Evolutionary conservation across 106 monocot genomes (phyloP).

Genomic region (Hemerocallis citrina): DNA sequence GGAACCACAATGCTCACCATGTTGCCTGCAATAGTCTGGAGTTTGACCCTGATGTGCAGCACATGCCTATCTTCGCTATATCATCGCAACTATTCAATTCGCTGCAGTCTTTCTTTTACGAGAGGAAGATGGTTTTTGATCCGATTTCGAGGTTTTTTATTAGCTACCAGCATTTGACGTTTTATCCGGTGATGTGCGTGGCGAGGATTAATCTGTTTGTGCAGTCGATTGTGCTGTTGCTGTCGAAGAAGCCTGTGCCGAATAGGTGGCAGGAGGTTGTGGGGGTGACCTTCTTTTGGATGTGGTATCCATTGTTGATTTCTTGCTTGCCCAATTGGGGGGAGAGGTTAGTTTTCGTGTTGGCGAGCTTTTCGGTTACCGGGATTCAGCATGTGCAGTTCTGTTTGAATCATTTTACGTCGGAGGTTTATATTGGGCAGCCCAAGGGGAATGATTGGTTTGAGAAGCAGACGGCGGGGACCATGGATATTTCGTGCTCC

Average conservation of each 20-base stretch:
- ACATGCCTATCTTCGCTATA: slow-evolving; percentile 51
- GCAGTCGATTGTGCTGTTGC: slow-evolving; percentile 30
- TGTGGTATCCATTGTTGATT: slow-evolving; percentile 43
- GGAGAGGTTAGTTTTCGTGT: slow-evolving; percentile 35
- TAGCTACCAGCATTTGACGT: slow-evolving; percentile 62
- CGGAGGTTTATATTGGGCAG: slow-evolving; percentile 27
- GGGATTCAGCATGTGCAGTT: slow-evolving; percentile 59
- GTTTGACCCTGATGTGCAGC: slow-evolving; percentile 57
- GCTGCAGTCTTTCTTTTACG: slow-evolving; percentile 41
- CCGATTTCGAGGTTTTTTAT: slow-evolving; percentile 30
- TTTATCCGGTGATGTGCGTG: slow-evolving; percentile 54
- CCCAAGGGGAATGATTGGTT: slow-evolving; percentile 48
- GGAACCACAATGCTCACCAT: slow-evolving; percentile 67
- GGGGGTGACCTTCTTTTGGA: slow-evolving; percentile 32
- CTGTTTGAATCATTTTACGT: slow-evolving; percentile 41
- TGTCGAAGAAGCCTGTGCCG: slow-evolving; percentile 33
- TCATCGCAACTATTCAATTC: slow-evolving; percentile 34
- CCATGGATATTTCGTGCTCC: slow-evolving; percentile 40
- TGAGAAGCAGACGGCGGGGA: slow-evolving; percentile 60
- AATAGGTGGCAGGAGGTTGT: slow-evolving; percentile 35
- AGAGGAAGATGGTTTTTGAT: slow-evolving; percentile 34
- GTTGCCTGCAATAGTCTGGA: slow-evolving; percentile 61
- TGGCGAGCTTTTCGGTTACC: slow-evolving; percentile 33
- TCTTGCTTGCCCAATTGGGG: slow-evolving; percentile 40
- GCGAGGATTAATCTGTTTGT: slow-evolving; percentile 44